Conservation (phyloP, 2,329 filamentous ascomycete species). For the Cryphonectria naterciae region DNA sequence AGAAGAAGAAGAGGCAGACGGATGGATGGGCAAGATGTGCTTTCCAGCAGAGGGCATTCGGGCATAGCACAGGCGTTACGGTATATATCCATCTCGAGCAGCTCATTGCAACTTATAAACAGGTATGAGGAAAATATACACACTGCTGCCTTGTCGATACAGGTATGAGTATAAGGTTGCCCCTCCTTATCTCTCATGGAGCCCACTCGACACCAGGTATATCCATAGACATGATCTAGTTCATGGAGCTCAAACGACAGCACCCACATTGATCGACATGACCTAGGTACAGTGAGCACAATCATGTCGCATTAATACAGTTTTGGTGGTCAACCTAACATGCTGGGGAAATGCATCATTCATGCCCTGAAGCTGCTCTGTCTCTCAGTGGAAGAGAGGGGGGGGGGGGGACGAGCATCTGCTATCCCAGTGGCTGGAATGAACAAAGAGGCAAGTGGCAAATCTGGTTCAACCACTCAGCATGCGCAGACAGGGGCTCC, state of each 20-base stretch:
- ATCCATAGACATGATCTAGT: too few species aligned
- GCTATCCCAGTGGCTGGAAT: neutral
- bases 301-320: too few species aligned
- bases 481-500: conserved; percentile 12
- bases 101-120: neutral
- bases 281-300: neutral
- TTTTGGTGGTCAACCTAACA: too few species aligned
- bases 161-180: neutral
- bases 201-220: too few species aligned
- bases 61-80: neutral
- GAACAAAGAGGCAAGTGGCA: neutral
- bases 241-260: too few species aligned
- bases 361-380: too few species aligned
- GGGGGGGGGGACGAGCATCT: neutral
- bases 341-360: too few species aligned
- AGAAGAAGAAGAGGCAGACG: neutral
- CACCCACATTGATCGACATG: too few species aligned
- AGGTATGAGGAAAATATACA: too few species aligned
- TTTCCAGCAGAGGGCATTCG: conserved; percentile 41
- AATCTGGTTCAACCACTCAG: conserved; percentile 7
- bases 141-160: neutral
- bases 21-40: too few species aligned
- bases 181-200: too few species aligned
- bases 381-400: conserved; percentile 45
- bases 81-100: neutral